These are phyloP conservation scores for Neofusicoccum sp. DNA, from an alignment of 2,329 filamentous ascomycete species.

Conservation along the genomic window DNA sequence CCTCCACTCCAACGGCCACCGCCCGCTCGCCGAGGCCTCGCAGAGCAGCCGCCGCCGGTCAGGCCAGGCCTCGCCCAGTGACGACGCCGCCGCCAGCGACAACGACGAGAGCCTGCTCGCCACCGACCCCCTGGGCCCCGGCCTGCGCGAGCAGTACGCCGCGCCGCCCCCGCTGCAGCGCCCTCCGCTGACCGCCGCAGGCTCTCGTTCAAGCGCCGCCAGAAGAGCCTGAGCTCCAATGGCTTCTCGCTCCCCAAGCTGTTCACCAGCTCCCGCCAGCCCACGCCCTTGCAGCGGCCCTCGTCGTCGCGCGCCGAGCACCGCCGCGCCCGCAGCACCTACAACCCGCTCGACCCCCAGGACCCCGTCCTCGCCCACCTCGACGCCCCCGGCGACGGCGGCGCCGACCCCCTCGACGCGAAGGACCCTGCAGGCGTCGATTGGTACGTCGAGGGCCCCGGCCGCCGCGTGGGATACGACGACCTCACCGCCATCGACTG, in stretches of 20 bases:
- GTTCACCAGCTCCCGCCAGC: conserved; percentile 38
- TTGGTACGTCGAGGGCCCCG: conserved; percentile 88
- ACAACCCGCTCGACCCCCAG: conserved; percentile 30
- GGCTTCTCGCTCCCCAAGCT: conserved; percentile 44
- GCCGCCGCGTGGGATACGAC: conserved; percentile 88
- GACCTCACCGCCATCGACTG: conserved; percentile 97
- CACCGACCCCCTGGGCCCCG: conserved; percentile 55
- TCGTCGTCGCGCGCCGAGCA: conserved; percentile 30
- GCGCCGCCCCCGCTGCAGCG: background rate
- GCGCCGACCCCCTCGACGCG: conserved; percentile 38
- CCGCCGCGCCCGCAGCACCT: conserved; percentile 28
- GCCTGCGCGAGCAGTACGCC: background rate
- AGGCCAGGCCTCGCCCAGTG: conserved; percentile 28
- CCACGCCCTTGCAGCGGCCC: conserved; percentile 24
- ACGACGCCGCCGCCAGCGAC: conserved; percentile 47
- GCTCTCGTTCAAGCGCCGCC: conserved; percentile 71
- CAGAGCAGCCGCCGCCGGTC: conserved; percentile 41
- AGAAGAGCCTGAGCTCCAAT: conserved; percentile 44
- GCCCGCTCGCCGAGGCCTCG: conserved; percentile 42
- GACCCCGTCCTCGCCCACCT: conserved; percentile 44
- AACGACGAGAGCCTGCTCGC: conserved; percentile 52
- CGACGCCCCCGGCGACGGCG: conserved; percentile 38
- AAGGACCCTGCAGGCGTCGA: conserved; percentile 56
- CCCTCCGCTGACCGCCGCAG: conserved; percentile 27
- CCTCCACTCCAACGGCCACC: background rate